These are phyloP conservation scores for Sisymbrium altissimum DNA, from an alignment of 345 rosid genomes.

Conservation along the genomic window DNA sequence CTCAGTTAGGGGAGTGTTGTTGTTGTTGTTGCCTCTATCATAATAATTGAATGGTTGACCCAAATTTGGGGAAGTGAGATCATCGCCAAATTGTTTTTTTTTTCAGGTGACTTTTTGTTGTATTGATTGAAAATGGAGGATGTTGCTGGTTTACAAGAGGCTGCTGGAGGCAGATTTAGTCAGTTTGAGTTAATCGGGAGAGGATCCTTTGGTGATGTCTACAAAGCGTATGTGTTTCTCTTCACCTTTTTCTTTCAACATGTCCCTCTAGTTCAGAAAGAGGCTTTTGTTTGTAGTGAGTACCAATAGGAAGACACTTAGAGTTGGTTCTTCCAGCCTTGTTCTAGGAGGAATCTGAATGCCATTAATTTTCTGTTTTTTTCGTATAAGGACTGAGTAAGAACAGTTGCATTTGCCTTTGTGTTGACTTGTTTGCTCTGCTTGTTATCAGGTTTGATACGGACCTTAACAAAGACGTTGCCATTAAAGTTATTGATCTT, in stretches of 20 bases:
- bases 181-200: constrained; percentile 86
- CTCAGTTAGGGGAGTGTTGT: too few relatives aligned
- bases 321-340: background rate
- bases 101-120: background rate
- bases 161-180: constrained; percentile 76
- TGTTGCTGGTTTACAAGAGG: constrained; percentile 72
- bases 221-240: constrained; percentile 84
- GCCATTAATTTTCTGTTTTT: too few relatives aligned
- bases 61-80: too few relatives aligned
- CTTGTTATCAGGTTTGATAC: constrained; percentile 82
- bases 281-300: too few relatives aligned
- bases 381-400: too few relatives aligned
- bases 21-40: too few relatives aligned
- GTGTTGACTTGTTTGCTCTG: constrained; percentile 30
- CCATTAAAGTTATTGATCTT: constrained; percentile 96
- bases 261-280: too few relatives aligned
- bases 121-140: constrained; percentile 63
- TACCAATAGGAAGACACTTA: too few relatives aligned
- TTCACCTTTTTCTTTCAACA: too few relatives aligned
- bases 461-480: constrained; percentile 94
- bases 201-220: constrained; percentile 98
- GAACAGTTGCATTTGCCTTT: background rate
- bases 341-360: background rate
- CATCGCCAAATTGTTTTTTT: too few relatives aligned
- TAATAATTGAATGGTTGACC: too few relatives aligned